Evolutionary conservation across 768 basidiomycete species (phyloP).

Genomic region (Peribolospora kevripleyi): DNA sequence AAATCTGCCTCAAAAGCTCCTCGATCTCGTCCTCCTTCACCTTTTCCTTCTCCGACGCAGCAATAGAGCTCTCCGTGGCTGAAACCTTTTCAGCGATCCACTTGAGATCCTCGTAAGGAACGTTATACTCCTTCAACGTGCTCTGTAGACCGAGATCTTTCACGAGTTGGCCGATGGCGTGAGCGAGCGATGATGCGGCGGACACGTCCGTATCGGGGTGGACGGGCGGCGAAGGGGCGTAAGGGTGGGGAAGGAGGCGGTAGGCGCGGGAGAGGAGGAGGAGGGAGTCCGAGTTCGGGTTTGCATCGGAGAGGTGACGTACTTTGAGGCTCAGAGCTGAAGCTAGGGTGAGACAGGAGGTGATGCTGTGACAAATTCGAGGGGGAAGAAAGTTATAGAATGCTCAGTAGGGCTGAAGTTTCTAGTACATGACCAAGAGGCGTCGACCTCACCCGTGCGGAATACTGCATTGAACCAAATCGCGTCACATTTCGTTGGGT

Average conservation of each 20-base stretch:
- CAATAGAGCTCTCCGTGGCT: background rate
- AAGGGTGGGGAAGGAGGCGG: background rate
- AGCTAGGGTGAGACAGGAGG: conserved; percentile 24
- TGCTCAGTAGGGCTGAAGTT: background rate
- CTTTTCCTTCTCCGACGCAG: background rate
- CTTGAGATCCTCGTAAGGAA: conserved; percentile 2
- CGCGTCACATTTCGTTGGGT: too few relatives aligned
- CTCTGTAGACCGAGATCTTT: conserved; percentile 2
- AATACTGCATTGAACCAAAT: too few relatives aligned
- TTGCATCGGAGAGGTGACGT: background rate
- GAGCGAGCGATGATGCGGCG: background rate
- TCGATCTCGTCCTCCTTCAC: background rate
- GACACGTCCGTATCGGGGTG: background rate
- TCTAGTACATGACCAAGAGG: background rate
- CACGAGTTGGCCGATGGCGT: conserved; percentile 1
- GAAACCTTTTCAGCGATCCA: background rate
- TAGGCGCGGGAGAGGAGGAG: background rate
- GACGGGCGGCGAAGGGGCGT: background rate
- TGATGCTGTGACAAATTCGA: conserved; percentile 50
- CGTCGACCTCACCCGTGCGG: too few relatives aligned
- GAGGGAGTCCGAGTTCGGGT: background rate
- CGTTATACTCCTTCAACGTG: conserved; percentile 3
- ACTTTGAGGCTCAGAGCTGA: conserved; percentile 2
- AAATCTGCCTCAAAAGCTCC: background rate
- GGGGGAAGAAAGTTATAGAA: conserved; percentile 22